phyloP scores from a whole-genome alignment of 2,329 filamentous ascomycete genomes.

The Leptosphaerulina australis region DNA sequence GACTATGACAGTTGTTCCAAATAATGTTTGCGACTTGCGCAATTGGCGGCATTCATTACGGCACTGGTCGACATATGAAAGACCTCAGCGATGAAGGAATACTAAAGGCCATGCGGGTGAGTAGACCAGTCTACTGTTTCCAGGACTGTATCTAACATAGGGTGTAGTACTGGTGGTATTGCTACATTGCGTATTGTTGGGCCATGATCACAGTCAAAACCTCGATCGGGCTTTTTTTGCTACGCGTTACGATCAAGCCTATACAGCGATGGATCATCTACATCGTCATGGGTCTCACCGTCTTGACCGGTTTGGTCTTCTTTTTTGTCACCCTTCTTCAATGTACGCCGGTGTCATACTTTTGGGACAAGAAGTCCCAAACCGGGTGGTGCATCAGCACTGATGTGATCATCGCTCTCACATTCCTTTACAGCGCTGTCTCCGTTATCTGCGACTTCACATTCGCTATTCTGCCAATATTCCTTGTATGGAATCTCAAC shows the following conservation, averaged over 20 bases:
- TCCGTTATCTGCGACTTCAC: slow-evolving; percentile 57
- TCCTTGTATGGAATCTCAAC: slow-evolving; percentile 59
- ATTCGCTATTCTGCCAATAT: slow-evolving; percentile 58
- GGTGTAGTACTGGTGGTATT: slow-evolving; percentile 45
- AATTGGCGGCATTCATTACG: slow-evolving; percentile 40
- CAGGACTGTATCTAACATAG: neutral
- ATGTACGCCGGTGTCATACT: slow-evolving; percentile 57
- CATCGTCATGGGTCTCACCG: slow-evolving; percentile 42
- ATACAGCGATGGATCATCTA: slow-evolving; percentile 48
- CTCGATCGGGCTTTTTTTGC: slow-evolving; percentile 44
- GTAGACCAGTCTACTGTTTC: slow-evolving; percentile 3
- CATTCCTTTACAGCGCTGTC: slow-evolving; percentile 56
- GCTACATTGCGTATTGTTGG: slow-evolving; percentile 43
- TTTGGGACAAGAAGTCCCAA: slow-evolving; percentile 54
- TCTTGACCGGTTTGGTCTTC: slow-evolving; percentile 48
- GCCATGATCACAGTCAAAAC: slow-evolving; percentile 44
- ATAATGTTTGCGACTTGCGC: slow-evolving; percentile 42
- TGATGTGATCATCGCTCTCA: slow-evolving; percentile 51
- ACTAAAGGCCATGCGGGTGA: slow-evolving; percentile 38
- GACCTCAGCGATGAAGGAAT: slow-evolving; percentile 31
- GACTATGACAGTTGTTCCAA: slow-evolving; percentile 26
- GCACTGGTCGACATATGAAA: slow-evolving; percentile 42
- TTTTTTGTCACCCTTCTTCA: slow-evolving; percentile 59
- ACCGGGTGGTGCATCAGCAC: slow-evolving; percentile 52
- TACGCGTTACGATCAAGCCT: slow-evolving; percentile 39